Evolutionary conservation across 2,329 filamentous ascomycete genomes (phyloP), one percentile per base, ranked within the genome.

Genomic region (Whalleya microplaca): DNA sequence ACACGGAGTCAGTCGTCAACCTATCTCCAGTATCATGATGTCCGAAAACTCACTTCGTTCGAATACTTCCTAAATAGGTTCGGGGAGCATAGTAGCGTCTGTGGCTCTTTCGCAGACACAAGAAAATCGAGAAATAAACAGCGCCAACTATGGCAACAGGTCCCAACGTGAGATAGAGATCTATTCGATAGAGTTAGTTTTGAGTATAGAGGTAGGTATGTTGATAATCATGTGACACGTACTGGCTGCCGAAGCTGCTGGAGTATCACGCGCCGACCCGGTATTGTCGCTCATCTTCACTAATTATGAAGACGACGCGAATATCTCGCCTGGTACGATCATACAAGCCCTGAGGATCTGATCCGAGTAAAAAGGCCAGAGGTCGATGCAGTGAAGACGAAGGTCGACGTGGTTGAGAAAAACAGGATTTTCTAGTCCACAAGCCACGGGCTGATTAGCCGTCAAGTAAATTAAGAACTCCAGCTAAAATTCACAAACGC

Each of bases 61-160:
- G 74, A 41, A 82, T 62, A 56, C 71, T 79, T 45, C 79, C 79
- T 7, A 82, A 66, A 55, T 82, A 81, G 2, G 79, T 80, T 65
- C 79, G 73, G 2, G 79, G 79, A 2, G 78, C 79, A 71, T 82
- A 82, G 69, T 70, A 81, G 45, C 79, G 76, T 41, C 73, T 71
- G 50, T 80, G 72, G 58, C 71, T 79, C 64, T 68, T 76, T 19
- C 79, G 74, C 41, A 82, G 66, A 55, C 77, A 45, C 53, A 81
- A 62, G 70, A 82, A 82, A 63, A 80, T 68, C 44, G 64, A 41
- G 9, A 81, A 47, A 67, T 80, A 79, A 42, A 75, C 57, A 43
- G 53, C 73, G 4, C 79, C 74, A 21, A 69, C 53, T 23, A 76
- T 32, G 19, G 71, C 69, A 29, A 76, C 71, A 8, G 77, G 77